A percentile compares a stretch with the other conserved stretches of the same genome.
phyloP scores from a whole-genome alignment of 1,139 yeast species.

The Lodderomyces jiufengensis region DNA sequence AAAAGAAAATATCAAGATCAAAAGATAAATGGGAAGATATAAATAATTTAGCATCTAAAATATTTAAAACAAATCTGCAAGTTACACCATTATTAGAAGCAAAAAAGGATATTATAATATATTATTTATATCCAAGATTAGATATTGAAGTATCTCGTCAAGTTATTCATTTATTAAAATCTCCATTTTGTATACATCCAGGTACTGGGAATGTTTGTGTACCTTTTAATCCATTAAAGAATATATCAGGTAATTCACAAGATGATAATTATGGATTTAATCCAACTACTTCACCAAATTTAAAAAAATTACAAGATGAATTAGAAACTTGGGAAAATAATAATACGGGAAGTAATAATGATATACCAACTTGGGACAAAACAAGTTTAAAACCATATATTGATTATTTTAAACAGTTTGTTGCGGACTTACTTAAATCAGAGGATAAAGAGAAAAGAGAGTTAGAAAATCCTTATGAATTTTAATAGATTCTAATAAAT shows the following conservation, averaged over 20 bases:
- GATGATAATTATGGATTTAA: constrained; percentile 60
- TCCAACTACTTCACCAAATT: constrained; percentile 79
- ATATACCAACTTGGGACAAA: constrained; percentile 50
- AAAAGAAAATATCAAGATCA: constrained; percentile 28
- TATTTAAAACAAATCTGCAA: constrained; percentile 40
- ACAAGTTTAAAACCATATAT: constrained; percentile 75
- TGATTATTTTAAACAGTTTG: constrained; percentile 65
- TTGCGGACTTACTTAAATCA: constrained; percentile 51
- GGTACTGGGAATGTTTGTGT: constrained; percentile 97
- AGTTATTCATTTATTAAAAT: constrained; percentile 84
- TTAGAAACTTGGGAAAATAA: constrained; percentile 41
- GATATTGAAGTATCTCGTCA: constrained; percentile 93
- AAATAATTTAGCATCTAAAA: constrained; percentile 50
- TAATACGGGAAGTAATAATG: constrained; percentile 12
- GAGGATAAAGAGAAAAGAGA: constrained; percentile 49
- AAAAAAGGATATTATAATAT: constrained; percentile 79
- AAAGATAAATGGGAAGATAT: constrained; percentile 79
- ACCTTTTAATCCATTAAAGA: constrained; percentile 64
- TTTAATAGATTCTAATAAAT: neutral
- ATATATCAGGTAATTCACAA: constrained; percentile 31
- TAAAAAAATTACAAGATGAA: constrained; percentile 57
- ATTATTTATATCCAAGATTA: constrained; percentile 82
- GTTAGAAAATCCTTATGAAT: constrained; percentile 12
- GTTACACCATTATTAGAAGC: constrained; percentile 57
- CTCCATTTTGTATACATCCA: constrained; percentile 98